Base-by-base conservation (phyloP, 768 basidiomycete species). In the Psilocybe sp. region DNA sequence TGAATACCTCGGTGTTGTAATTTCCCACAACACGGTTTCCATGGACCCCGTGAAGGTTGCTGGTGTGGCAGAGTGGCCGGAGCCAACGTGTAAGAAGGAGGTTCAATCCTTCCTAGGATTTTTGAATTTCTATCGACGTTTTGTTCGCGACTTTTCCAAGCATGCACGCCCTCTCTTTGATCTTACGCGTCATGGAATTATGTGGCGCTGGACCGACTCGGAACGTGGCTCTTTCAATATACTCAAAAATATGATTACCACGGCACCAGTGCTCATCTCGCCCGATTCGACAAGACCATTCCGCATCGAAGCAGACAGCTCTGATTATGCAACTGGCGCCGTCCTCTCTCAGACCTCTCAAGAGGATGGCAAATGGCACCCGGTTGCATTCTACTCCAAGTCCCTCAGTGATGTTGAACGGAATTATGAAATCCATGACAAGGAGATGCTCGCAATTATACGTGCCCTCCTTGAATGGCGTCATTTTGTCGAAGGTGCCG, bases 381-480 rank as follows among this genome's bases (percentile, higher is more conserved):
- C 77, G 0, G 55, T 78, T 14, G 73, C 66, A 0, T 80, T 69
- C 51, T 52, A 60, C 3, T 77, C 72, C 0, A 62, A 65, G 5
- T 55, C 61, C 5, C 47, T 76, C 0, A 58, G 42, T 7, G 18
- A 49, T 0, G 62, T 69, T 0, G 73, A 81, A 57, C 44, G 60
- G 2, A 79, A 80, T 54, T 81, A 81, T 55, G 64, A 73, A 15
- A 66, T 68, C 32, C 64, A 74, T 47, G 67, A 82, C 57, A 71
- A 69, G 49, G 80, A 84, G 58, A 47, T 81, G 0, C 65, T 80
- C 2, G 74, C 77, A 0, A 75, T 81, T 20, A 65, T 80, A n/a
- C 31, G 60, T 23, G 64, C 66, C 0, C 53, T 76, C 1, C n/a
- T 52, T 0, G 52, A 61, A 18, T 67, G 64, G 65, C 23, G 57